Conservation (phyloP, 2,329 filamentous ascomycete genomes). For the Alternaria dauci region DNA sequence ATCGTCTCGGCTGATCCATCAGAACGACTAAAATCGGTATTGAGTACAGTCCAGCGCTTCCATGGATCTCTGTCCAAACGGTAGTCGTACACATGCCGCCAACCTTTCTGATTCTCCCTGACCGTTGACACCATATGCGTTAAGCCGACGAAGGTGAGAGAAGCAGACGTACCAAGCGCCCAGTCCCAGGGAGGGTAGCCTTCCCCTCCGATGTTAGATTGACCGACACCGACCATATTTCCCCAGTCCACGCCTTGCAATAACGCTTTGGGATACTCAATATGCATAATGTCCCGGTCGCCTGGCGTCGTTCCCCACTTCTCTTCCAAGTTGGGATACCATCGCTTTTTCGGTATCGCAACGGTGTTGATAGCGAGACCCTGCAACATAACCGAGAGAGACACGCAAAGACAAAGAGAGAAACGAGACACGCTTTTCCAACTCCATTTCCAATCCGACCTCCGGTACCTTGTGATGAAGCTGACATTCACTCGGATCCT, state of each 20-base stretch:
- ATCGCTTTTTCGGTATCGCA: slow-evolving; percentile 14
- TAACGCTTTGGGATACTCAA: slow-evolving; percentile 7
- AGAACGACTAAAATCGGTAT: slow-evolving; percentile 2
- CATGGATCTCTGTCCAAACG: background rate
- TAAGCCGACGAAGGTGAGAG: background rate
- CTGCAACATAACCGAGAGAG: slow-evolving; percentile 10
- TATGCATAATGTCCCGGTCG: background rate
- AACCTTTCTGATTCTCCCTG: background rate
- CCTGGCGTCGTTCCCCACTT: background rate
- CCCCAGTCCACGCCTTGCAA: slow-evolving; percentile 1
- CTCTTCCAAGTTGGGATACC: slow-evolving; percentile 5
- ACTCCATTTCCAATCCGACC: background rate
- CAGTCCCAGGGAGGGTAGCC: background rate
- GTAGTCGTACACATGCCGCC: background rate
- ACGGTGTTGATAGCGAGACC: slow-evolving; percentile 14
- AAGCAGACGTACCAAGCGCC: slow-evolving; percentile 9
- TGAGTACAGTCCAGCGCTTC: slow-evolving; percentile 10
- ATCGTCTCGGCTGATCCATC: slow-evolving; percentile 2
- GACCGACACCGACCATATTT: background rate
- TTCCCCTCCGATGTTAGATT: slow-evolving; percentile 1
- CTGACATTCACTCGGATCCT: no score
- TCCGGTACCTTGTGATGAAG: background rate
- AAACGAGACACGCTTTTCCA: slow-evolving; percentile 5
- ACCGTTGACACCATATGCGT: background rate
- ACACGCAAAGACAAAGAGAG: slow-evolving; percentile 13